Conservation (phyloP, 345 rosid species). For the Pistacia integerrima region DNA sequence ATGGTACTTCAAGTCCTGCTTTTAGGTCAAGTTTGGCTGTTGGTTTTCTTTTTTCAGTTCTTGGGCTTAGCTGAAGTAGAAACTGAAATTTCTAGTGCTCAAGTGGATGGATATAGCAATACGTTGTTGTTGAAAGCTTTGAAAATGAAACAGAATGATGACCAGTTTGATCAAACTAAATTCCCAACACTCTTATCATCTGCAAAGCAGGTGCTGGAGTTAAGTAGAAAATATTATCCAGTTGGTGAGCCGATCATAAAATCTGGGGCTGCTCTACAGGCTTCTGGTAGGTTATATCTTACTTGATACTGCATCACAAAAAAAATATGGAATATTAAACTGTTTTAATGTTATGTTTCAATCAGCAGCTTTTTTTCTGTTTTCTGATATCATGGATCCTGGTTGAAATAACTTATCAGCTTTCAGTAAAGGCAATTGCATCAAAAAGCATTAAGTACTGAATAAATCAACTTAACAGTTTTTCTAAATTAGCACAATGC, state of each 20-base stretch:
- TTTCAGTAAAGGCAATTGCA: neutral
- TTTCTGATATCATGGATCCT: neutral
- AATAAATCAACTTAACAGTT: neutral
- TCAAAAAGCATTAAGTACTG: neutral
- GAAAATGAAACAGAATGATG: slow-evolving; percentile 9
- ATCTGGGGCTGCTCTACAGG: slow-evolving; percentile 71
- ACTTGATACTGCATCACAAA: neutral
- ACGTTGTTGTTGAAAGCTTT: slow-evolving; percentile 9
- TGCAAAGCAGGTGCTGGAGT: slow-evolving; percentile 59
- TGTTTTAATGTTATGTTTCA: neutral
- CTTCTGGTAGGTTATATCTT: slow-evolving; percentile 67
- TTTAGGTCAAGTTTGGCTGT: slow-evolving; percentile 79
- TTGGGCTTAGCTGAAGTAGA: slow-evolving; percentile 35
- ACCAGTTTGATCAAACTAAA: slow-evolving; percentile 20
- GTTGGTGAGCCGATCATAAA: slow-evolving; percentile 69
- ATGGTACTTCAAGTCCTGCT: slow-evolving; percentile 42
- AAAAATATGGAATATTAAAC: neutral
- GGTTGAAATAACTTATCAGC: neutral
- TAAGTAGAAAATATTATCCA: slow-evolving; percentile 53
- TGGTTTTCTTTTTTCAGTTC: slow-evolving; percentile 71
- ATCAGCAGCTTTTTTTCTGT: neutral
- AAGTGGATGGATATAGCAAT: slow-evolving; percentile 19
- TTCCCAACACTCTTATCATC: slow-evolving; percentile 50
- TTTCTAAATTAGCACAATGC: neutral
- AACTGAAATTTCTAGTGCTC: slow-evolving; percentile 17